Evolutionary conservation across 768 basidiomycete species (phyloP).

Genomic region (Filobasidium floriforme): DNA sequence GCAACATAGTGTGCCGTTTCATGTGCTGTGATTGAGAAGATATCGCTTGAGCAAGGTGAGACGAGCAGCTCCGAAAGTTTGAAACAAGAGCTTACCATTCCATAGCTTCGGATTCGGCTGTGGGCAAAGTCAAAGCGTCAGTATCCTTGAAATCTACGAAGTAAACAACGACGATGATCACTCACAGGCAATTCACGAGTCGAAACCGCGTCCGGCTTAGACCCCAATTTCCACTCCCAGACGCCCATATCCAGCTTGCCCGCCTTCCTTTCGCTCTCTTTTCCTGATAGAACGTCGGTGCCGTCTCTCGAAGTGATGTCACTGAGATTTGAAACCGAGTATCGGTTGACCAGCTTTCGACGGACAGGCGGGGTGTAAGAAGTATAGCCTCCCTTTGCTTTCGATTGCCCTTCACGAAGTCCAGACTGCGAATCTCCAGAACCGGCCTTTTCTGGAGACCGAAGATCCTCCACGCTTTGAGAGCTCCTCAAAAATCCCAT

Average conservation of each 20-base stretch:
- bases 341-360: background rate
- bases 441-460: background rate
- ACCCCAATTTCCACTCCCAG: background rate
- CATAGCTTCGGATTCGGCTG: constrained; percentile 1
- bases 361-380: background rate
- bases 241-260: constrained; percentile 5
- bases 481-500: background rate
- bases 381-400: background rate
- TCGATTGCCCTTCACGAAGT: background rate
- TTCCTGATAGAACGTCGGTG: background rate
- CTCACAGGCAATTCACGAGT: background rate
- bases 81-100: background rate
- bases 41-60: background rate
- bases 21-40: background rate
- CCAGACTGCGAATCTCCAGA: background rate
- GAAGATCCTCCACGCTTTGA: background rate
- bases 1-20: constrained; percentile 5
- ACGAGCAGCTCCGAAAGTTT: too few species aligned
- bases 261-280: background rate
- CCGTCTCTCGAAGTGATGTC: background rate
- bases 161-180: background rate
- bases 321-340: background rate
- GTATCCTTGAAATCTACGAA: background rate
- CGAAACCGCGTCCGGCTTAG: background rate
- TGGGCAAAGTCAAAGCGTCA: background rate